Percentiles rank a stretch among this genome's conserved stretches.
Evolutionary conservation across 2,329 filamentous ascomycete species (phyloP).

Genomic region (Alternaria rosae): DNA sequence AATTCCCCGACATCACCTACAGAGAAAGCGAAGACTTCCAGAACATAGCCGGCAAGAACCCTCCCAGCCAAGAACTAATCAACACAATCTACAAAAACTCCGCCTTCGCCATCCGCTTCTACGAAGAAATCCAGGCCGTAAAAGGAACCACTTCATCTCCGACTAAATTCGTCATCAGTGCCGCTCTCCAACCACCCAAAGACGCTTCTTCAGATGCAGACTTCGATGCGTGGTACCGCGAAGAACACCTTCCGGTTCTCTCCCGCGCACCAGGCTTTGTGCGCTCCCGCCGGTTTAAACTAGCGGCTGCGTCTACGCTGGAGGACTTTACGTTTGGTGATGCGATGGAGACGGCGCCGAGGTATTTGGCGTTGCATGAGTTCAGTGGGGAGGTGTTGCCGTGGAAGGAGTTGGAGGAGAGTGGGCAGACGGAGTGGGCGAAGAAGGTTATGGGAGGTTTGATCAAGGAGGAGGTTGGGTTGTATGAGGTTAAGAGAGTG

Average conservation of each 20-base stretch:
- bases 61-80: constrained; percentile 27
- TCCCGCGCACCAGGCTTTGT: constrained; percentile 22
- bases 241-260: constrained; percentile 27
- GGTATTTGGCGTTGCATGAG: constrained; percentile 35
- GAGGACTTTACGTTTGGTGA: constrained; percentile 26
- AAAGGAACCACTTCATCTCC: neutral
- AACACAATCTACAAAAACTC: constrained; percentile 33
- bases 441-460: constrained; percentile 29
- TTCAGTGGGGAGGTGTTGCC: constrained; percentile 30
- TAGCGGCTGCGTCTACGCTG: constrained; percentile 26
- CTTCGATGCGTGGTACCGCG: constrained; percentile 33
- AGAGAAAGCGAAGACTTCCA: constrained; percentile 30
- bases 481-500: constrained; percentile 24
- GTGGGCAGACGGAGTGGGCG: constrained; percentile 29
- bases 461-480: constrained; percentile 24
- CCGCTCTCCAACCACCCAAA: constrained; percentile 14
- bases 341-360: constrained; percentile 12
- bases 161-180: constrained; percentile 23
- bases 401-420: constrained; percentile 23
- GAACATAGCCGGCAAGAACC: constrained; percentile 30
- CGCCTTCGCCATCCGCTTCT: constrained; percentile 41
- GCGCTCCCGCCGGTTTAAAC: constrained; percentile 28
- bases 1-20: constrained; percentile 34
- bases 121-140: constrained; percentile 15
- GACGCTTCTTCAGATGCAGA: constrained; percentile 8